Base-by-base conservation (phyloP, 805 yeast genomes). In the Candida silvicultrix region DNA sequence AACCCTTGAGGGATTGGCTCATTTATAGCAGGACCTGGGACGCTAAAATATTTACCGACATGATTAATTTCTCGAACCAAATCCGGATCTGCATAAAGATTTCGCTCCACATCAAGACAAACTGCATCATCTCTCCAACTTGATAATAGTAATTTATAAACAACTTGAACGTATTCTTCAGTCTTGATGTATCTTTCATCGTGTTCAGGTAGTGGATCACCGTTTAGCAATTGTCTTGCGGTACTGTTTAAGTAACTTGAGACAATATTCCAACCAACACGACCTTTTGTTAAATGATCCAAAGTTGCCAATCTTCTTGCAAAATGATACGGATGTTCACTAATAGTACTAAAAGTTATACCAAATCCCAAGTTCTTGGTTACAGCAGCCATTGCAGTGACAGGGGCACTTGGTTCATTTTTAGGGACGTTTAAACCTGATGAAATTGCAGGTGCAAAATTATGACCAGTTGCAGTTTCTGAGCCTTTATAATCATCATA, bases 261-360 rank as follows among this genome's bases (percentile, higher is more conserved):
- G 18, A 69, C 74, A 12, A 69, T 62, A 48, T 69, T 69, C 74
- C 74, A 69, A 21, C 74, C 74, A 45, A 69, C 48, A 49, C 74
- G 58, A 9, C 74, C 74, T 25, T 60, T 58, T 2, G 73, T 63
- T 45, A 70, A 56, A 49, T 69, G 74, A 46, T 69, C 74, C 36
- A 69, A 58, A 2, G 74, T 65, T 7, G 72, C 69, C 40, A 69
- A 52, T 44, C 73, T 56, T 52, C 73, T 57, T 19, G 71, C 63
- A 18, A 68, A 62, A 49, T 62, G 68, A 45, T 65, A 68, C 0
- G 73, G 73, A 5, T 60, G 63, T 41, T 69, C 74, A 47, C 67
- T 64, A 18, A 70, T 64, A 8, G 74, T 69, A 19, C 65, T 54
- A 38, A 65, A 65, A 8, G 74, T 69, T 16, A 70, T 45, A 9